Evolutionary conservation across 352 stramenopile genomes (phyloP), one percentile per base, ranked within the genome.

Genomic region (Phytophthora colocasiae): DNA sequence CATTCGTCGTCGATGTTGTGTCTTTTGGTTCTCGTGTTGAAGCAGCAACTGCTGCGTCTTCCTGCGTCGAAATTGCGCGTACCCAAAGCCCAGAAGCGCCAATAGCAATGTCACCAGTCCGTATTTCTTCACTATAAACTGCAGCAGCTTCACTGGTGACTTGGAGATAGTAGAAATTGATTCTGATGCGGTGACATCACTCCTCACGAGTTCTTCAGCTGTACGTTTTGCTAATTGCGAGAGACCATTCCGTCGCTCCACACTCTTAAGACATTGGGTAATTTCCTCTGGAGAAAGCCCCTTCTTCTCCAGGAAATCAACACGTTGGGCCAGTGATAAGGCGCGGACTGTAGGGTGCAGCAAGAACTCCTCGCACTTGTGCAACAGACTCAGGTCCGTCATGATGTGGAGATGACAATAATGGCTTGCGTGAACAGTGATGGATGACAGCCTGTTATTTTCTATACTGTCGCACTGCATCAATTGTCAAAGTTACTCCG

Each of bases 251-350:
- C 77, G 78, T 8, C 57, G 70, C 68, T 91, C 69, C 32, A 91
- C 58, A 40, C 63, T 80, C 61, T 81, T 85, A 14, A 92, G 64
- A 52, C 78, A 89, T 34, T 75, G 58, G 5, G 80, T 90, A 49
- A 92, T 90, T 54, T 92, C 67, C 41, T 85, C 79, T 2, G 84
- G 77, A 2, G 81, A 81, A n/a, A 92, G 58, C 0, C 84, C 84
- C 71, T 92, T 92, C 43, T 84, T 75, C 73, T 92, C 84, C 9
- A 92, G 59, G 43, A 92, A 92, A 43, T 90, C 84, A 14, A 92
- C 84, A 40, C 82, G 81, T 59, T 92, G 77, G 19, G 84, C 82
- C 6, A 92, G 75, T 3, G 84, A 90, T 41, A 91, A 69, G 22
- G 77, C 60, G 8, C 84, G 81, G 52, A 92, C 84, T 1, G 68